These are phyloP conservation scores for Spongospora subterranea DNA, from an alignment of 208 protist species.

Conservation along the genomic window DNA sequence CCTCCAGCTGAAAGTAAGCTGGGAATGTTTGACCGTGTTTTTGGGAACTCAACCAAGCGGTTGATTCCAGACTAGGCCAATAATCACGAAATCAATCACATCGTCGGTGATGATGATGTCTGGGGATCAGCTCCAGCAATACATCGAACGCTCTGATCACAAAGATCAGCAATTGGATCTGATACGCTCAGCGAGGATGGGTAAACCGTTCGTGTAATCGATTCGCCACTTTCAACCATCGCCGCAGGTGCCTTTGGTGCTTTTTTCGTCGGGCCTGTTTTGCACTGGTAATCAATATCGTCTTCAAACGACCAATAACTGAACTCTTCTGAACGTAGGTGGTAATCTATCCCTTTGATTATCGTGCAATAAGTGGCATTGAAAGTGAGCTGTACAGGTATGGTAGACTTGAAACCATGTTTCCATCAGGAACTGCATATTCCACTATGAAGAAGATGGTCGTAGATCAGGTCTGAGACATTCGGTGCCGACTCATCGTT, in stretches of 20 bases:
- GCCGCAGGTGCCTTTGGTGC: background rate
- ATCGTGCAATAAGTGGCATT: background rate
- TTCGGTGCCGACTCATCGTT: background rate
- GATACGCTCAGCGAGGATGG: background rate
- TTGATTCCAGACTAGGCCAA: background rate
- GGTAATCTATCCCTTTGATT: background rate
- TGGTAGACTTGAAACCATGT: background rate
- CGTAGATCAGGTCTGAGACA: background rate
- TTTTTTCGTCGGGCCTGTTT: background rate
- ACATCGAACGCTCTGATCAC: background rate
- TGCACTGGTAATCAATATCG: background rate
- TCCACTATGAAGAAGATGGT: background rate
- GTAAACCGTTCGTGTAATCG: background rate
- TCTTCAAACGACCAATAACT: background rate
- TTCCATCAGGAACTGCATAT: background rate
- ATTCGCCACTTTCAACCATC: background rate
- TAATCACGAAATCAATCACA: conserved; percentile 28
- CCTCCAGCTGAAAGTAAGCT: background rate
- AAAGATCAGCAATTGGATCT: background rate
- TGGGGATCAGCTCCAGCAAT: conserved; percentile 20
- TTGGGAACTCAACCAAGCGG: background rate
- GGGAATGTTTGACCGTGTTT: background rate
- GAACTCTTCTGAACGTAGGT: background rate
- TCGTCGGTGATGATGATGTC: background rate
- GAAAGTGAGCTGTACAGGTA: background rate